Evolutionary conservation across 257 asterid genomes (phyloP).

Genomic region (Primulina huaijiensis): DNA sequence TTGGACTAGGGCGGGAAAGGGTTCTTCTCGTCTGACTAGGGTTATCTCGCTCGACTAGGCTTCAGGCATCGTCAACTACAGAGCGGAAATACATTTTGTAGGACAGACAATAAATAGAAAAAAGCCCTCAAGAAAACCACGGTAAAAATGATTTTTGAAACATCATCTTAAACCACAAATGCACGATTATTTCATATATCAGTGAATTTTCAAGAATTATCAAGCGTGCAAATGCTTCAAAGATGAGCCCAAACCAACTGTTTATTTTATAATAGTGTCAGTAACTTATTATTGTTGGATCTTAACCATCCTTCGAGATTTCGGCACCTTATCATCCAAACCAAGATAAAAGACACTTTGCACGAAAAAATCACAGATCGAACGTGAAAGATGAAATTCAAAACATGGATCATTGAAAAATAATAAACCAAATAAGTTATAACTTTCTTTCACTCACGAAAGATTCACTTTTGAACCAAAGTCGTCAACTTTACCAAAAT

Average conservation of each 20-base stretch:
- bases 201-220: slow-evolving; percentile 1
- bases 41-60: no score
- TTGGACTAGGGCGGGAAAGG: no score
- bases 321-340: slow-evolving; percentile 2
- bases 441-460: slow-evolving; percentile 18
- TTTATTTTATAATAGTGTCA: slow-evolving; percentile 5
- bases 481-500: slow-evolving; percentile 32
- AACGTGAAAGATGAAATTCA: slow-evolving; percentile 21
- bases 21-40: no score
- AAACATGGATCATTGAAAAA: neutral
- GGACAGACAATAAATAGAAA: slow-evolving; percentile 6
- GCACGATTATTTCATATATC: slow-evolving; percentile 20
- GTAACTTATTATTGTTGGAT: slow-evolving; percentile 23
- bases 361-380: slow-evolving; percentile 43
- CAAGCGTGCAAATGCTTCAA: slow-evolving; percentile 31
- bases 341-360: slow-evolving; percentile 13
- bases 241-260: slow-evolving; percentile 20
- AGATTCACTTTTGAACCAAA: slow-evolving; percentile 21
- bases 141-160: slow-evolving; percentile 24
- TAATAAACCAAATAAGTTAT: slow-evolving; percentile 12
- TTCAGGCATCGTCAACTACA: neutral
- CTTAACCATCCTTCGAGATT: slow-evolving; percentile 28
- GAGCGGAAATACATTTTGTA: neutral
- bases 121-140: slow-evolving; percentile 29
- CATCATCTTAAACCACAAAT: slow-evolving; percentile 19